Percentiles rank a stretch among this genome's conserved stretches.
These are phyloP conservation scores for Rhodotorula sp. DNA, from an alignment of 1,284 basidiomycete species.

Conservation along the genomic window DNA sequence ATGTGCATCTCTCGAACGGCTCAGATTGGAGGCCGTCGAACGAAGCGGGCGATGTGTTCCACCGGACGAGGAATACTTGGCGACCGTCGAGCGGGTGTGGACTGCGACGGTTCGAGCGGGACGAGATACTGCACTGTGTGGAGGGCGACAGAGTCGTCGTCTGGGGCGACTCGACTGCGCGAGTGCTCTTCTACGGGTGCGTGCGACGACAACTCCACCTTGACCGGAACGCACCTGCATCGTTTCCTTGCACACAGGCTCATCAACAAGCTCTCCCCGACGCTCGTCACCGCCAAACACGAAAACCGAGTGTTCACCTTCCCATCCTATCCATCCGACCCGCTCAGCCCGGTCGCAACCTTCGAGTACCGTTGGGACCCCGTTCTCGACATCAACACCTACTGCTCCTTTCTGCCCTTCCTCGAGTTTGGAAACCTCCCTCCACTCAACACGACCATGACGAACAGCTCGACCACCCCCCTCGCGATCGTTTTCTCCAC, in stretches of 20 bases:
- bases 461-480: not conserved
- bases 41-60: not conserved
- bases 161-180: not conserved
- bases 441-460: not conserved
- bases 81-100: not conserved
- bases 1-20: not conserved
- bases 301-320: constrained; percentile 1
- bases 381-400: not conserved
- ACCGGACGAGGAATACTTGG: not conserved
- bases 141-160: not conserved
- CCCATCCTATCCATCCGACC: not conserved
- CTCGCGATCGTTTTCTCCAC: not conserved
- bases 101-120: not conserved
- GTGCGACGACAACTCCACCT: not conserved
- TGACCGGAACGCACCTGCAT: too few relatives aligned
- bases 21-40: not conserved
- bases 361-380: constrained; percentile 2
- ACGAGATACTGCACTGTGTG: not conserved
- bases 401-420: constrained; percentile 1
- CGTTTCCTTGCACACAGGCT: not conserved
- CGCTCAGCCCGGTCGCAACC: not conserved
- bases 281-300: not conserved
- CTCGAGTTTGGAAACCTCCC: not conserved
- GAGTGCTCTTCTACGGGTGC: not conserved
- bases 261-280: not conserved